Evolutionary conservation across 306 rosid species (phyloP).

Genomic region (Quercus suber): DNA sequence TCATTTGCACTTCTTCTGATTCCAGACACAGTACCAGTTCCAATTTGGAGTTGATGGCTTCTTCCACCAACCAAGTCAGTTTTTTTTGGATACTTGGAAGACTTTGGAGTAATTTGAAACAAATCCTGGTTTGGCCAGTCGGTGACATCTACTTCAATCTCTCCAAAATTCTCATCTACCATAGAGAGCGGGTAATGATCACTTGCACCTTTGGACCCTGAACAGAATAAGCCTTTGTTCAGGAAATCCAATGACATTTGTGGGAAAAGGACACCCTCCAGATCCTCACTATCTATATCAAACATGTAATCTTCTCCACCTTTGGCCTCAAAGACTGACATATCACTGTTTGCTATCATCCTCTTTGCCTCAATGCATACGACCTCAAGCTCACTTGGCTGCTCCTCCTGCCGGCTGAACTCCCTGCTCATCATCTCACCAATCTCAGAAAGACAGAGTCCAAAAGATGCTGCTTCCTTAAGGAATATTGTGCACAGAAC

Average conservation of each 20-base stretch:
- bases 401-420: conserved; percentile 80
- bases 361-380: conserved; percentile 81
- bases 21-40: conserved; percentile 66
- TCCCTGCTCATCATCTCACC: conserved; percentile 99
- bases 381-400: conserved; percentile 93
- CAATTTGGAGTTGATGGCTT: conserved; percentile 46
- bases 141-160: conserved; percentile 38
- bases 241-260: conserved; percentile 34
- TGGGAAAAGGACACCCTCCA: conserved; percentile 29
- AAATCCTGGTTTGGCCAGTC: no score
- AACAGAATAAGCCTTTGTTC: conserved; percentile 35
- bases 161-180: conserved; percentile 79
- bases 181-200: conserved; percentile 57
- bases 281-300: conserved; percentile 70
- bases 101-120: conserved; percentile 31
- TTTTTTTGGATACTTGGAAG: conserved; percentile 56
- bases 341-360: conserved; percentile 58
- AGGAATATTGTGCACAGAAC: conserved; percentile 87
- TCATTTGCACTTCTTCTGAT: conserved; percentile 77
- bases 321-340: conserved; percentile 49
- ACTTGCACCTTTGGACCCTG: conserved; percentile 39
- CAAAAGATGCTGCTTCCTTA: conserved; percentile 72
- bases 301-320: conserved; percentile 58
- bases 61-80: conserved; percentile 52
- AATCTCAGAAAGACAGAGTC: conserved; percentile 89